Evolutionary conservation across 163 green algal species (phyloP).

Genomic region (Scenedesmus sp.): DNA sequence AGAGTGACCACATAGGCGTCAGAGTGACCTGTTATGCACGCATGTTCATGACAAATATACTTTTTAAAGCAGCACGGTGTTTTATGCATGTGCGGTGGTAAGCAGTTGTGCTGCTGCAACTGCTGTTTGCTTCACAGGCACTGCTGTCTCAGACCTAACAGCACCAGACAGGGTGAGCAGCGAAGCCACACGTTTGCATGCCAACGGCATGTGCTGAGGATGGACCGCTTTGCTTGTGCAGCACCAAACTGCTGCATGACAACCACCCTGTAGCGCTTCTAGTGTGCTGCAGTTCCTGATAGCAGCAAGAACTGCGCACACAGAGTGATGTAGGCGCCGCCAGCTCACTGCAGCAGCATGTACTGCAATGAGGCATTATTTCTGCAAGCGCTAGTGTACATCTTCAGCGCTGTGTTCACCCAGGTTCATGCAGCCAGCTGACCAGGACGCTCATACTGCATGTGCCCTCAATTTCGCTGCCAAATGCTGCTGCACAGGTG

Average conservation of each 20-base stretch:
- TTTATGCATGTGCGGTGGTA: not conserved
- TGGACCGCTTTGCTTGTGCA: not conserved
- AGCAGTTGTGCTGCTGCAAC: not conserved
- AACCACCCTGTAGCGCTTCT: no score
- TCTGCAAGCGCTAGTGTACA: no score
- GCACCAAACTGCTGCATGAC: no score
- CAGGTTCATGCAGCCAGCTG: no score
- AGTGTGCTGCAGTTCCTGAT: no score
- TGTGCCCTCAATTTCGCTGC: not conserved
- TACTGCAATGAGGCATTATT: not conserved
- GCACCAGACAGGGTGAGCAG: not conserved
- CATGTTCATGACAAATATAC: no score
- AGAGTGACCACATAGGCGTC: no score
- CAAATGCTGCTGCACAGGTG: conserved; percentile 69
- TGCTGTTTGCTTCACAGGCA: not conserved
- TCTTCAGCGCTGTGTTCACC: no score
- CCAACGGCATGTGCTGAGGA: not conserved
- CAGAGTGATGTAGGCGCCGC: not conserved
- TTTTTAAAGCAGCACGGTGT: not conserved
- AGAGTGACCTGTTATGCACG: no score
- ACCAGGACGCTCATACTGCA: no score
- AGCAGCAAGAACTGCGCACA: not conserved
- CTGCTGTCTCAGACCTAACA: not conserved
- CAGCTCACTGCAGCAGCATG: not conserved
- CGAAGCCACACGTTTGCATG: not conserved